phyloP scores from a whole-genome alignment of 257 asterid species.

The Solanum etuberosum region DNA sequence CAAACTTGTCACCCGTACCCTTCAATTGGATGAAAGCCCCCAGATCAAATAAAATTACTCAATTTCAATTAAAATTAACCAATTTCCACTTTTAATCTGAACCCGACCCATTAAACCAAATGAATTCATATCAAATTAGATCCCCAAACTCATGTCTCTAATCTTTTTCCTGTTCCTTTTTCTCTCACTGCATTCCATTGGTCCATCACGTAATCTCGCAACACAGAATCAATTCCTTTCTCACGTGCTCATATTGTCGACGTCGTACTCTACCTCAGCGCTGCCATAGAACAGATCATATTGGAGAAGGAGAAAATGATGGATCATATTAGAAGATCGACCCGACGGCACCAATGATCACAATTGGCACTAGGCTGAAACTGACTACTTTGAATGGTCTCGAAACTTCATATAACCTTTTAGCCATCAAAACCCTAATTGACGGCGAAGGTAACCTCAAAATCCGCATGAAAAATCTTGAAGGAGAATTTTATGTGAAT shows the following conservation, averaged over 20 bases:
- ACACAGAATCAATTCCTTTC: neutral
- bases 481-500: neutral
- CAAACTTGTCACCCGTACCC: neutral
- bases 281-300: neutral
- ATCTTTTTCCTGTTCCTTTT: neutral
- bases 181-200: neutral
- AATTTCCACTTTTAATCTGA: neutral
- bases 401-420: neutral
- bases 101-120: neutral
- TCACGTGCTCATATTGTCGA: neutral
- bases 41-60: neutral
- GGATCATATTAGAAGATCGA: neutral
- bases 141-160: neutral
- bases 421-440: no score
- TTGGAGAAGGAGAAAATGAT: neutral
- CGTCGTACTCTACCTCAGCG: neutral
- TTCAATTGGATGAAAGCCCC: neutral
- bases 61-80: no score
- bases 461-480: neutral
- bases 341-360: neutral
- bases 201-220: neutral
- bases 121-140: neutral
- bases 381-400: neutral
- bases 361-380: neutral
- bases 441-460: neutral